These are phyloP conservation scores for Tetradesmus obliquus DNA, from an alignment of 139 green algal genomes.

Conservation along the genomic window DNA sequence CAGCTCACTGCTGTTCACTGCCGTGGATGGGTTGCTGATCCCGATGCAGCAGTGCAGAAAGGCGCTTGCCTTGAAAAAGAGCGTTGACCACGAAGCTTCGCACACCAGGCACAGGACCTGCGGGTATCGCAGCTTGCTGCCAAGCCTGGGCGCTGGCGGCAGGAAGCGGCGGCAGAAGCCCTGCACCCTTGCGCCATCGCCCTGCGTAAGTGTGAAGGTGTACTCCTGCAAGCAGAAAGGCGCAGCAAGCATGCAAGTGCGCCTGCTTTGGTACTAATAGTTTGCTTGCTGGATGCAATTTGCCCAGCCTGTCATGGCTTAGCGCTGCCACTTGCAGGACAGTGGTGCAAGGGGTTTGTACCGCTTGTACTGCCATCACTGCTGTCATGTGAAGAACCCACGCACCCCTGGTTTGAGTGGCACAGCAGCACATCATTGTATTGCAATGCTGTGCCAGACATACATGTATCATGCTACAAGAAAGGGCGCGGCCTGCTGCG, in stretches of 20 bases:
- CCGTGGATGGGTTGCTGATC: not conserved
- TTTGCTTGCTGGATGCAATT: not conserved
- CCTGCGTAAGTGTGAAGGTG: slow-evolving; percentile 71
- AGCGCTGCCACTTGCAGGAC: too few relatives aligned
- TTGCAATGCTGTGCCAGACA: not conserved
- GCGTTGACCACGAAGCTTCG: slow-evolving; percentile 65
- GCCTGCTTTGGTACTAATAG: not conserved
- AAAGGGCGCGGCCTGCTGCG: not conserved
- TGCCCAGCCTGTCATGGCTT: too few relatives aligned
- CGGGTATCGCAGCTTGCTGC: slow-evolving; percentile 64
- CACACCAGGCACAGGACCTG: slow-evolving; percentile 78
- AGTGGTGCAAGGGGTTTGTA: too few relatives aligned
- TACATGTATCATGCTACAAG: not conserved
- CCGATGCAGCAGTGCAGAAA: not conserved
- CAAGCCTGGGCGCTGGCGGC: slow-evolving; percentile 52
- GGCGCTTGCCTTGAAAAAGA: slow-evolving; percentile 72
- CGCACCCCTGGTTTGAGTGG: too few relatives aligned
- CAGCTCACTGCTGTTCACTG: not conserved
- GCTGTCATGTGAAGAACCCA: too few relatives aligned
- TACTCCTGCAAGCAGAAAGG: slow-evolving; percentile 47
- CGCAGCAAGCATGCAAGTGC: not conserved
- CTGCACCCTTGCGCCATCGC: slow-evolving; percentile 64
- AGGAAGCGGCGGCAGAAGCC: slow-evolving; percentile 76
- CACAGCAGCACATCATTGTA: too few relatives aligned
- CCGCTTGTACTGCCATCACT: too few relatives aligned